These are phyloP conservation scores for Mycena floridula DNA, from an alignment of 768 basidiomycete genomes.

Conservation along the genomic window DNA sequence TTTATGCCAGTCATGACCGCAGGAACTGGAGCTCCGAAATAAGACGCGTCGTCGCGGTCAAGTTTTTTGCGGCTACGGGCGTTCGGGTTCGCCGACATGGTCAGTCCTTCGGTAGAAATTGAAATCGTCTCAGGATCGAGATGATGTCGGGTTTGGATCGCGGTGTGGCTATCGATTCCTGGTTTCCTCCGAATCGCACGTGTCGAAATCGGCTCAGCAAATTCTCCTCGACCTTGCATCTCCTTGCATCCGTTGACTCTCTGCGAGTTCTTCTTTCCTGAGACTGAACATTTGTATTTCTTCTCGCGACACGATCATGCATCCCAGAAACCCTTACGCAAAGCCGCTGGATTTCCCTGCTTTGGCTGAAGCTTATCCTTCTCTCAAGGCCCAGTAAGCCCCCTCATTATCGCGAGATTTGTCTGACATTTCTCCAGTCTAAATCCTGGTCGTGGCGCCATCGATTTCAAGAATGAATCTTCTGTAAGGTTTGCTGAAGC, in stretches of 20 bases:
- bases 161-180: too few species aligned
- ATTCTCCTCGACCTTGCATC: too few species aligned
- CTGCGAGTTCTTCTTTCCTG: too few species aligned
- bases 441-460: slow-evolving; percentile 29
- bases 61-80: not conserved
- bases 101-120: too few species aligned
- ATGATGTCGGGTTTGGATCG: too few species aligned
- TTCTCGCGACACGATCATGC: slow-evolving; percentile 21
- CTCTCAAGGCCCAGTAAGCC: slow-evolving; percentile 50
- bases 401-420: slow-evolving; percentile 4
- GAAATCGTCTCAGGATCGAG: too few species aligned
- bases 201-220: too few species aligned
- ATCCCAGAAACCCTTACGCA: slow-evolving; percentile 34
- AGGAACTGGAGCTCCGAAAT: slow-evolving; percentile 47
- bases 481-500: slow-evolving; percentile 52
- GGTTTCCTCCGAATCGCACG: too few species aligned
- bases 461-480: slow-evolving; percentile 71
- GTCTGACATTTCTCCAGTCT: slow-evolving; percentile 14
- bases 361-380: slow-evolving; percentile 52
- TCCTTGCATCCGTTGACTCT: too few species aligned
- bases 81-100: too few species aligned
- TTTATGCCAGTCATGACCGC: slow-evolving; percentile 43
- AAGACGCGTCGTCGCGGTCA: slow-evolving; percentile 59
- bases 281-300: too few species aligned
- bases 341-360: slow-evolving; percentile 46